A percentile compares a stretch with the other conserved stretches of the same genome.
Conservation (phyloP, 2,329 filamentous ascomycete genomes). For the Chaetomium sp. region DNA sequence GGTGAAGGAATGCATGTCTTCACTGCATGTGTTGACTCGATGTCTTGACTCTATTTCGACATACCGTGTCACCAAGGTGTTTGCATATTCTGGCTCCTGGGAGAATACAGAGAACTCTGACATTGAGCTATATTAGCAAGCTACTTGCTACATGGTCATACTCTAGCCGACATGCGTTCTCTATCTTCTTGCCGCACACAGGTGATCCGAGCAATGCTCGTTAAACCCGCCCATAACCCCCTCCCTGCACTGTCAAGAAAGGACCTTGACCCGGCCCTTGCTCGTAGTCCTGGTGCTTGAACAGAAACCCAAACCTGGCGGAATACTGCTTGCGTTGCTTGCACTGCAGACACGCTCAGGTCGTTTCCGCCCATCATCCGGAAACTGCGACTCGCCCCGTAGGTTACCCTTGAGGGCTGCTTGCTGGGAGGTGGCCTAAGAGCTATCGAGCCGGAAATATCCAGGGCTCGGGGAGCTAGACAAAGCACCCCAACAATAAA, state of each 20-base stretch:
- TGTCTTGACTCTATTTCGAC: neutral
- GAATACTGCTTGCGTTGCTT: neutral
- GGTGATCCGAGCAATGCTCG: neutral
- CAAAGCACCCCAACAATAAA: neutral
- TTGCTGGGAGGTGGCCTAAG: neutral
- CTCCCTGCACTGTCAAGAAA: neutral
- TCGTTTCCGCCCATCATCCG: neutral
- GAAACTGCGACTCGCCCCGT: neutral
- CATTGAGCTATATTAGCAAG: constrained; percentile 1
- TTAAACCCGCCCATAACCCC: neutral
- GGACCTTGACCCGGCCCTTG: neutral
- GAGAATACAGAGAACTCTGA: neutral
- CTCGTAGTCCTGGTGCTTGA: neutral
- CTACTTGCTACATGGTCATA: neutral
- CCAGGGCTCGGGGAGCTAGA: neutral
- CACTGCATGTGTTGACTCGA: no score
- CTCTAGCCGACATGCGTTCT: neutral
- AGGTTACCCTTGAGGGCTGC: neutral
- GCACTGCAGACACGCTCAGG: neutral
- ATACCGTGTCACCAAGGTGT: neutral
- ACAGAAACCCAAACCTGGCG: neutral
- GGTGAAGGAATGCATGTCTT: neutral
- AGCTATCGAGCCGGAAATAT: neutral
- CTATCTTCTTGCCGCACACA: neutral
- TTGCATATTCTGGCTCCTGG: neutral